Evolutionary conservation across 805 yeast species (phyloP), one percentile per base, ranked within the genome.

Genomic region (Blastobotrys terrestris): DNA sequence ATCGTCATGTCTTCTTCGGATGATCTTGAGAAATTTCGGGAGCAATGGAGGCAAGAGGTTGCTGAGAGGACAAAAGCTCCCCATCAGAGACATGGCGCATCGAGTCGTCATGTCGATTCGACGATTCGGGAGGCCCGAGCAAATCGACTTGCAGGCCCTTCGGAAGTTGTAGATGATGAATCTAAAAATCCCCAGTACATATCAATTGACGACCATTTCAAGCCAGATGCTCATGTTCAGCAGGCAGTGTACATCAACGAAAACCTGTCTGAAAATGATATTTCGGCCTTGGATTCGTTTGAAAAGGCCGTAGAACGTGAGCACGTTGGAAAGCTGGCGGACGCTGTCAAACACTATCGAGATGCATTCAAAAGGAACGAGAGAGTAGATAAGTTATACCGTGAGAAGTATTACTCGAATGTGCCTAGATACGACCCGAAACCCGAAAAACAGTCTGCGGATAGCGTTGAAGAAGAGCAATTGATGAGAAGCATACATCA

Each of bases 271-370:
- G 46, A 46, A 54, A 26, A 51, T 22, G 45, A 22, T n/a, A 26
- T 61, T 46, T 69, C 71, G 46, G 95, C 96, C 2, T 69, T 88
- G 43, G 74, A 72, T 49, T 69, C 79, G 19, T 89, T 87, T 71
- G 89, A 85, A 59, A 67, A 74, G 49, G 97, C 89, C 2, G 79
- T 83, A 0, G 79, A 76, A 47, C 83, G 83, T 62, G 97, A 90
- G 67, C 71, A 77, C 35, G 77, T 74, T 48, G 96, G 96, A 0
- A 72, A 80, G 55, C 76, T 89, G 80, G 77, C 87, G n/a, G 96
- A 89, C 61, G 96, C 96, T 1, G 81, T 87, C 22, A 78, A 73
- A 48, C 77, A 70, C 58, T 90, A 90, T 67, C 72, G 95, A 56
- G 74, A 76, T 56, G 96, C 97, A 1, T 77, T 83, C 65, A 81